Evolutionary conservation across 768 basidiomycete species (phyloP).

Genomic region (Dioszegia hungarica): DNA sequence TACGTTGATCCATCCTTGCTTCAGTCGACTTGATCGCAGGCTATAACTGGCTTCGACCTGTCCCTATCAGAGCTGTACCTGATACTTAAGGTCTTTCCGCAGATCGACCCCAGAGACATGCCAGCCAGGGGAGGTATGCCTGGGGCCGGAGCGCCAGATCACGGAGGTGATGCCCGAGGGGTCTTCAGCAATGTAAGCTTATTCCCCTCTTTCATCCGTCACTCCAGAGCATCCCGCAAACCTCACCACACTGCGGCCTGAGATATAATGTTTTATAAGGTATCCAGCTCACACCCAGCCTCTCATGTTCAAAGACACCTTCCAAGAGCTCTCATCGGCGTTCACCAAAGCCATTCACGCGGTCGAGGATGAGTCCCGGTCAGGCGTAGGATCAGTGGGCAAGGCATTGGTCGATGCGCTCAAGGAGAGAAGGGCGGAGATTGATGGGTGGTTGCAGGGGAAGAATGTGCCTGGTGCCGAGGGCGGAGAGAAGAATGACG

Average conservation of each 20-base stretch:
- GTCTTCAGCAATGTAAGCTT: conserved; percentile 46
- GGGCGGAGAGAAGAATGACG: conserved; percentile 28
- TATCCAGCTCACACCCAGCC: conserved; percentile 20
- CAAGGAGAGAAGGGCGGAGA: conserved; percentile 41
- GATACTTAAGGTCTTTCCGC: conserved; percentile 30
- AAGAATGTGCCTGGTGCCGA: conserved; percentile 28
- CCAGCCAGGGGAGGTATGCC: conserved; percentile 37
- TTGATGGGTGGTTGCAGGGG: conserved; percentile 41
- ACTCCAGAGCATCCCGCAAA: too few relatives aligned
- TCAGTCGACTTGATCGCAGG: too few relatives aligned
- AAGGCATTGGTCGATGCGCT: conserved; percentile 36
- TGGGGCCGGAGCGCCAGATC: conserved; percentile 38
- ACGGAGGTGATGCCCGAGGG: conserved; percentile 36
- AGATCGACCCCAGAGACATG: conserved; percentile 15
- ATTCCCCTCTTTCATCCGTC: background rate
- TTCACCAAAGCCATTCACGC: conserved; percentile 43
- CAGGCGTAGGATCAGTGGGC: conserved; percentile 34
- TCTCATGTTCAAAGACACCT: conserved; percentile 38
- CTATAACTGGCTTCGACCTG: too few relatives aligned
- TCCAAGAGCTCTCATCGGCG: conserved; percentile 35
- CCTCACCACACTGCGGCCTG: too few relatives aligned
- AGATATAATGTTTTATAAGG: too few relatives aligned
- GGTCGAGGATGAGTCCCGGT: conserved; percentile 39
- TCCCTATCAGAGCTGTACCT: background rate
- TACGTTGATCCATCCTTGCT: conserved; percentile 26